phyloP scores from a whole-genome alignment of 2,329 filamentous ascomycete genomes.

The Curvularia spicifera region DNA sequence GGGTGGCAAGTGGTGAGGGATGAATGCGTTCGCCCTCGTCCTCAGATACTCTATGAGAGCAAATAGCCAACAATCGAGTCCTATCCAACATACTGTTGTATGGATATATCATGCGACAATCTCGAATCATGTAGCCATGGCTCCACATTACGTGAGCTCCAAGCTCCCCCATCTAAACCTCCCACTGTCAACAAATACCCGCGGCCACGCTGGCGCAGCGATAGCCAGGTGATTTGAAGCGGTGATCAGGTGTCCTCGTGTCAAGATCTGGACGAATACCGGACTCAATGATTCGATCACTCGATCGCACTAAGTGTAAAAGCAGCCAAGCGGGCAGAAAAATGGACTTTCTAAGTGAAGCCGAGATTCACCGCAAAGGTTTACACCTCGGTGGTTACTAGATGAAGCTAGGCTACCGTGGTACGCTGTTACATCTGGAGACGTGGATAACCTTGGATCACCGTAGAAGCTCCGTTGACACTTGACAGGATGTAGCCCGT shows the following conservation, averaged over 20 bases:
- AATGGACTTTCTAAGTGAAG: slow-evolving; percentile 10
- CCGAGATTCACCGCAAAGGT: slow-evolving; percentile 21
- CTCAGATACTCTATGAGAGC: neutral
- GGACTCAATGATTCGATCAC: neutral
- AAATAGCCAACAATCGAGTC: neutral
- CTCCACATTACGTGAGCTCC: slow-evolving; percentile 10
- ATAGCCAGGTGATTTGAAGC: neutral
- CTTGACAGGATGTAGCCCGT: slow-evolving; percentile 7
- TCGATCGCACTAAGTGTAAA: slow-evolving; percentile 2
- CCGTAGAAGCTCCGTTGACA: slow-evolving; percentile 10
- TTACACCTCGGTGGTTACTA: slow-evolving; percentile 7
- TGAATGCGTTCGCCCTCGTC: neutral
- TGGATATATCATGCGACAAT: slow-evolving; percentile 5
- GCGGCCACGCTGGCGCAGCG: neutral
- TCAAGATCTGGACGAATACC: slow-evolving; percentile 3
- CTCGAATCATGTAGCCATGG: slow-evolving; percentile 4
- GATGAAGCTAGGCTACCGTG: slow-evolving; percentile 2
- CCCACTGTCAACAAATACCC: neutral
- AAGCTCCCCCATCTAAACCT: slow-evolving; percentile 13
- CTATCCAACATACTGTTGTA: neutral
- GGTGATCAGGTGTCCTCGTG: neutral
- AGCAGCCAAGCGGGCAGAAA: slow-evolving; percentile 6
- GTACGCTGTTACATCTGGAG: slow-evolving; percentile 4
- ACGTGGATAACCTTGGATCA: slow-evolving; percentile 3
- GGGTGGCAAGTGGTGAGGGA: slow-evolving; percentile 39